Evolutionary conservation across 352 stramenopile species (phyloP).

Genomic region (Globisporangium mamillatum): DNA sequence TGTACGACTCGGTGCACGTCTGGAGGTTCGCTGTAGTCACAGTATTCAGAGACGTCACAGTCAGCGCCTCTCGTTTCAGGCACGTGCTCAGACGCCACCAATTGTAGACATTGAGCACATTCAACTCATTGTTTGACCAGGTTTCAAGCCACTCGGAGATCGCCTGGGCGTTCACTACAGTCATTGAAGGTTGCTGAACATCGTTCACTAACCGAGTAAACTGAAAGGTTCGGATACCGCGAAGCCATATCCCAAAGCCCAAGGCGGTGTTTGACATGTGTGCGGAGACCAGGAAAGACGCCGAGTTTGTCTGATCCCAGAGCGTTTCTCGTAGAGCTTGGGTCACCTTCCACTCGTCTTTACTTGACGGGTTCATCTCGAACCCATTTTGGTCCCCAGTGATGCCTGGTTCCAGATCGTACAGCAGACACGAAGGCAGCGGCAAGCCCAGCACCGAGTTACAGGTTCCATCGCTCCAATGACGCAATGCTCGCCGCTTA

Average conservation of each 20-base stretch:
- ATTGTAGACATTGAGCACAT: conserved; percentile 37
- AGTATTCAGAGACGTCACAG: conserved; percentile 13
- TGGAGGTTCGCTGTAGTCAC: conserved; percentile 13
- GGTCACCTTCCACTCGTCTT: conserved; percentile 17
- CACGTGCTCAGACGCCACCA: conserved; percentile 58
- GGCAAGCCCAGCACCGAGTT: conserved; percentile 40
- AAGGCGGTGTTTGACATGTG: conserved; percentile 27
- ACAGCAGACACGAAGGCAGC: conserved; percentile 33
- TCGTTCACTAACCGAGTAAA: conserved; percentile 15
- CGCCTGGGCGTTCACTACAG: conserved; percentile 17
- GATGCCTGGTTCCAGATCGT: conserved; percentile 62
- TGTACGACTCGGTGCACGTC: conserved; percentile 24
- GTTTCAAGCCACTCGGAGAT: conserved; percentile 36
- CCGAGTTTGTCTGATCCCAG: conserved; percentile 27
- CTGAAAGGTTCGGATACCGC: conserved; percentile 29
- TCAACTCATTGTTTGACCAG: conserved; percentile 38
- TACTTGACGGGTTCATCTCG: conserved; percentile 53
- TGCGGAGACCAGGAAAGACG: conserved; percentile 39
- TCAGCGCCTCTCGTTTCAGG: conserved; percentile 31
- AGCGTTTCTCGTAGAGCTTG: conserved; percentile 27
- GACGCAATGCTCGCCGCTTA: conserved; percentile 42
- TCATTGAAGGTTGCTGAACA: conserved; percentile 22
- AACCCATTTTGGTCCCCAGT: conserved; percentile 46
- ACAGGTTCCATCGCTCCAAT: conserved; percentile 68
- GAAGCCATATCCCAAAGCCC: conserved; percentile 48